Base-by-base conservation (phyloP, 805 yeast species). In the Wickerhamiella brachini region DNA sequence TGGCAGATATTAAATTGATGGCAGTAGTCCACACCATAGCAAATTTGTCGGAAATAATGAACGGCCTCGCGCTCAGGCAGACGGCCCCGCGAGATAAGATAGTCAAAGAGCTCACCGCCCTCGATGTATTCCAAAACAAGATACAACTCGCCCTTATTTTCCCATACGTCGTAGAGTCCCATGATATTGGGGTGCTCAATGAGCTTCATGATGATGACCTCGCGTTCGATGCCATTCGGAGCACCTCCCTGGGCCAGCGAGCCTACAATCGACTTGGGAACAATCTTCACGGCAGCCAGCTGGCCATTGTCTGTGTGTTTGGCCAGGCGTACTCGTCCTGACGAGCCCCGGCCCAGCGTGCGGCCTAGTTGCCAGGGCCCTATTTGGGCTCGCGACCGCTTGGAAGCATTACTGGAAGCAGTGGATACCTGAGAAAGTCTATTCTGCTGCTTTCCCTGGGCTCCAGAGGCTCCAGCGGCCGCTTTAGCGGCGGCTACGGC, bases 301-400 rank as follows among this genome's bases (percentile, higher is more conserved):
- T 87, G 83, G 47, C 93, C 93, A 1, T 93, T 83, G 50, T 77
- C 76, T 44, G 80, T 76, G 65, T 93, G 94, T 58, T 87, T 83
- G 15, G 98, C 97, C 51, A 93, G 73, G 53, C 95, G 73, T 17
- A 93, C 98, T 55, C 97, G 77, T 22, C 98, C 97, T 1, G 96
- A 86, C 13, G 95, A 84, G n/a, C 98, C 98, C 53, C 94, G 76
- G 22, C 98, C 98, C 49, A 93, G 71, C 1, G 98, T 93, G 57
- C 90, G 77, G 26, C 97, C 97, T 38, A 93, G 71, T 63, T 87
- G 85, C 98, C 98, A 93, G 1, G 98, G 97, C 2, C 98, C 98
- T 45, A 93, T 81, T 58, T 79, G 74, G 56, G 76, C 75, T 58
- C 75, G 79, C 53, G 71, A 66, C 61, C 77, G 65, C 68, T 71